phyloP scores from a whole-genome alignment of 2,329 filamentous ascomycete genomes.

The Bipolaris sorokiniana region DNA sequence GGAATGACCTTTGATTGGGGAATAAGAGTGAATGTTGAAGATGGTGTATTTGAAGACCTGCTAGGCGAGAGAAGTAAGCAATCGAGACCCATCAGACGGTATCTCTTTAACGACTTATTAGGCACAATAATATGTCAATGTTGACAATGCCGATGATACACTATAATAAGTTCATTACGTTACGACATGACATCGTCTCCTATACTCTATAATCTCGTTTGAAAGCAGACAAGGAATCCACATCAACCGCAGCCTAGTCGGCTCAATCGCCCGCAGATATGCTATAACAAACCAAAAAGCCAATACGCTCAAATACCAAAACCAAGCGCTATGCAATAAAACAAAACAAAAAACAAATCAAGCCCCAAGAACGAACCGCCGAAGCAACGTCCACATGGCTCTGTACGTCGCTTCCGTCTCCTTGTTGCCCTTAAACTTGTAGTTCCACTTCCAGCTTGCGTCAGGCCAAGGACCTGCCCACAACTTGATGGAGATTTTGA shows the following conservation, averaged over 20 bases:
- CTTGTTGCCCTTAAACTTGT: slow-evolving; percentile 6
- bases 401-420: slow-evolving; percentile 3
- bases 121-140: background rate
- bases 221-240: background rate
- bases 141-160: background rate
- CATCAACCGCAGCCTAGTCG: background rate
- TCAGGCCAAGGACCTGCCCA: slow-evolving; percentile 16
- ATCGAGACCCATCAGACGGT: too few species aligned
- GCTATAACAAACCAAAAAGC: background rate
- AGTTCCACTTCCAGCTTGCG: slow-evolving; percentile 13
- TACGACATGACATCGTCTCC: slow-evolving; percentile 9
- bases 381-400: background rate
- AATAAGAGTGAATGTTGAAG: too few species aligned
- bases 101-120: background rate
- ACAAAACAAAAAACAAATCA: slow-evolving; percentile 1
- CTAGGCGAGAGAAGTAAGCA: too few species aligned
- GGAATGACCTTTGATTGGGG: too few species aligned
- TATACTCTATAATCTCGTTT: slow-evolving; percentile 6
- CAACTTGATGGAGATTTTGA: slow-evolving; percentile 22
- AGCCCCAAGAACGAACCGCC: background rate
- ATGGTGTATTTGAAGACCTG: too few species aligned
- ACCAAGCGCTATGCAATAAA: slow-evolving; percentile 14
- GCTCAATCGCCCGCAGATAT: background rate
- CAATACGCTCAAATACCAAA: background rate
- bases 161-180: slow-evolving; percentile 3